These are phyloP conservation scores for Phytophthora rubi DNA, from an alignment of 352 stramenopile genomes.

Conservation along the genomic window DNA sequence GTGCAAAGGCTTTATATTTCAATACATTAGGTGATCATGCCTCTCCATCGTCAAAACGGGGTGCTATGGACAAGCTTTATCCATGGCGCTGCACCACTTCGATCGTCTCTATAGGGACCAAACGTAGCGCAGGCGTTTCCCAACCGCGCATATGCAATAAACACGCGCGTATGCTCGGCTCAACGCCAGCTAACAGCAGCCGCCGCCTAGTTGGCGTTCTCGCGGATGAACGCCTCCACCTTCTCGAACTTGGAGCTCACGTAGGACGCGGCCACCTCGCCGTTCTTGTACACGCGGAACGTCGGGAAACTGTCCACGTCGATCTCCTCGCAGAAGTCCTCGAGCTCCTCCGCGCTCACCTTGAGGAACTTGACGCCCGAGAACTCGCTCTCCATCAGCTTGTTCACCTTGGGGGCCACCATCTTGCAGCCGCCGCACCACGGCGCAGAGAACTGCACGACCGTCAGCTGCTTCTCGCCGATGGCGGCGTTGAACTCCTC, in stretches of 20 bases:
- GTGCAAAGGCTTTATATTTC: constrained; percentile 24
- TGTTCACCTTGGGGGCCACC: constrained; percentile 63
- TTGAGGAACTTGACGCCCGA: constrained; percentile 69
- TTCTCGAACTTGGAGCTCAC: constrained; percentile 84
- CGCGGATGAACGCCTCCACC: constrained; percentile 77
- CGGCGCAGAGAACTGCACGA: constrained; percentile 71
- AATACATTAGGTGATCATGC: constrained; percentile 22
- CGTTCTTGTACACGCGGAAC: constrained; percentile 82
- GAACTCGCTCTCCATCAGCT: constrained; percentile 65
- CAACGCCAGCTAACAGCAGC: background rate
- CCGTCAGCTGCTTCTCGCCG: constrained; percentile 54
- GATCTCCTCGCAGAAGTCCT: constrained; percentile 79
- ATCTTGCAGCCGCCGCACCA: constrained; percentile 85
- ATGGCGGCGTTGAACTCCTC: constrained; percentile 61
- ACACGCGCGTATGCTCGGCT: background rate
- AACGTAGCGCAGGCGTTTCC: background rate
- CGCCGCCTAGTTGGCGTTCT: constrained; percentile 39
- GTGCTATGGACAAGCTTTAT: constrained; percentile 7
- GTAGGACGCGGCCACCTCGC: constrained; percentile 70
- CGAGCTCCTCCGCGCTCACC: constrained; percentile 73
- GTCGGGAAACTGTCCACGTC: constrained; percentile 82
- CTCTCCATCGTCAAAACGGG: background rate
- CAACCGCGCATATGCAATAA: background rate
- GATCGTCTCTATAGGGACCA: background rate
- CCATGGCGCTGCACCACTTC: background rate